Evolutionary conservation across 768 basidiomycete genomes (phyloP), one percentile per base, ranked within the genome.

Genomic region (Obba rivulosa): DNA sequence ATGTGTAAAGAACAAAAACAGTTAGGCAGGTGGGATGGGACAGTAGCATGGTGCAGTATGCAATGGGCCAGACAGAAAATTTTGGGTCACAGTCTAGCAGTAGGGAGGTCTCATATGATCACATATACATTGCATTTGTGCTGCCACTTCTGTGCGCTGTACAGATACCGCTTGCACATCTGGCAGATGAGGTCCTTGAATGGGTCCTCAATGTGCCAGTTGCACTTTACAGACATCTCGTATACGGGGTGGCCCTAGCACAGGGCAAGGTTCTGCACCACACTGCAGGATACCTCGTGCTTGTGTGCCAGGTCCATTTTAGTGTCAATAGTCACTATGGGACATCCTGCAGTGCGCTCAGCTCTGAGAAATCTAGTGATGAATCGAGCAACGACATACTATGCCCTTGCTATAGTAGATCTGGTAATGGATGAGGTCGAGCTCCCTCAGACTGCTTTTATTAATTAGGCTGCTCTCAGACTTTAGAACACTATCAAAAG

Each of bases 251-350:
- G 67, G 14, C 71, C 70, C 87, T 87, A 90, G 2, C 73, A 73
- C 25, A 65, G 71, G 17, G 83, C 78, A 9, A 88, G 76, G 9
- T 77, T 67, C 58, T 84, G 78, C 31, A 90, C 85, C 0, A 78
- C 79, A 35, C 62, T 69, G 41, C 75, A 72, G 16, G 80, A 78
- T 5, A 93, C 86, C 61, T 92, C 87, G 25, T 91, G 78, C 63
- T 93, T 90, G 50, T 77, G 81, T 22, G 77, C 52, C 62, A 93
- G 76, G 62, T 93, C 92, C 36, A 85, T 72, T 63, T 92, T 91
- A 24, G 90, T 92, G 37, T 90, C 91, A 8, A 91, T 91, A 14
- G 92, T 77, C 11, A 92, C 85, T 53, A 93, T 87, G 91, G 92
- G 17, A 90, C 68, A 24, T 68, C 69, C 81, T 86, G 46, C n/a